These are phyloP conservation scores for Albophoma yamanashiensis DNA, from an alignment of 2,329 filamentous ascomycete species.

Conservation along the genomic window DNA sequence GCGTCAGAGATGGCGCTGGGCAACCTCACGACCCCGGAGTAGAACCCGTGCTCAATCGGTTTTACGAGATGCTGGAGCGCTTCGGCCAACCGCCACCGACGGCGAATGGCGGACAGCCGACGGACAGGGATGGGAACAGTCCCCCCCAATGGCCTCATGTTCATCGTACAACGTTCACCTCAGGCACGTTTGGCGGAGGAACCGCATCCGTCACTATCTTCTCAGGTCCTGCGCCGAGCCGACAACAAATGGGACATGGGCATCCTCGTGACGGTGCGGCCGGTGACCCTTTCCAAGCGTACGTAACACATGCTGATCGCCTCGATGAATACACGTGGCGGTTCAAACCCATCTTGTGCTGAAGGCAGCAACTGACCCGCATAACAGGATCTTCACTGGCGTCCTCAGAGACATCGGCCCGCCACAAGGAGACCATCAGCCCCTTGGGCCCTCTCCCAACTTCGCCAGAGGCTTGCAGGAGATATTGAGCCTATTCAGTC, in stretches of 20 bases:
- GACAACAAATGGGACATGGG: slow-evolving; percentile 1
- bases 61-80: slow-evolving; percentile 32
- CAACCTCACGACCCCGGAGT: slow-evolving; percentile 20
- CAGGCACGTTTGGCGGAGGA: slow-evolving; percentile 26
- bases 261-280: slow-evolving; percentile 8
- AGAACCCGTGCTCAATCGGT: slow-evolving; percentile 28
- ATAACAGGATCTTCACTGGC: slow-evolving; percentile 33
- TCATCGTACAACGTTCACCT: slow-evolving; percentile 25
- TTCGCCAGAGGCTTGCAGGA: slow-evolving; percentile 33
- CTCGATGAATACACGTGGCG: neutral
- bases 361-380: slow-evolving; percentile 1
- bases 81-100: slow-evolving; percentile 13
- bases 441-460: slow-evolving; percentile 8
- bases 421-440: slow-evolving; percentile 16
- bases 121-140: neutral
- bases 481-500: slow-evolving; percentile 43
- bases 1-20: slow-evolving; percentile 16
- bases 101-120: neutral
- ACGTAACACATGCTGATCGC: slow-evolving; percentile 12
- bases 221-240: slow-evolving; percentile 20
- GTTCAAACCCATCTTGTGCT: too few species aligned
- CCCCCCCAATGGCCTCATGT: slow-evolving; percentile 13
- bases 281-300: slow-evolving; percentile 38
- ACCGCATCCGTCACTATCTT: slow-evolving; percentile 39
- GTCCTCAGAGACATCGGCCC: slow-evolving; percentile 29